Conservation (phyloP, 2,329 filamentous ascomycete species). For the Colletotrichum sp. region DNA sequence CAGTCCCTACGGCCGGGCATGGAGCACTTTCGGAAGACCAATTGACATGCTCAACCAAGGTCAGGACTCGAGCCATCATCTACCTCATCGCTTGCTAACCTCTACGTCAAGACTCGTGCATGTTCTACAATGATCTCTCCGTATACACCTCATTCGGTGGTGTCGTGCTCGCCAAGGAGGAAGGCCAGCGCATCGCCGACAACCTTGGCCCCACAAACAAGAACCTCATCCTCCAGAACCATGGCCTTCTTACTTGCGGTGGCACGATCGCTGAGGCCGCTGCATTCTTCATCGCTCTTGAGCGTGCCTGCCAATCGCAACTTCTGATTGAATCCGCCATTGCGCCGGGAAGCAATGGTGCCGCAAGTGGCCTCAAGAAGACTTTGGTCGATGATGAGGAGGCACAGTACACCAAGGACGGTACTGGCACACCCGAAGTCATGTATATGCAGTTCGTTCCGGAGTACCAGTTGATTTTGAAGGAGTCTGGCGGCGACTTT, state of each 20-base stretch:
- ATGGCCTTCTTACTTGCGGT: constrained; percentile 72
- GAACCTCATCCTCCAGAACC: constrained; percentile 69
- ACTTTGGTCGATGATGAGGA: constrained; percentile 44
- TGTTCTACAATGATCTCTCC: constrained; percentile 65
- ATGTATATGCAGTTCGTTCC: constrained; percentile 40
- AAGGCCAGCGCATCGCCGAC: constrained; percentile 64
- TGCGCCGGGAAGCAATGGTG: constrained; percentile 13
- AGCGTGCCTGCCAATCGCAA: constrained; percentile 71
- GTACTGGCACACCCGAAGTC: constrained; percentile 26
- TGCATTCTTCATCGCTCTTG: constrained; percentile 69
- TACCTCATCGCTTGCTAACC: neutral
- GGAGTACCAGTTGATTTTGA: constrained; percentile 32
- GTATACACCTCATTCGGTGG: constrained; percentile 62
- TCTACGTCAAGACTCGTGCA: constrained; percentile 52
- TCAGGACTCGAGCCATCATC: neutral
- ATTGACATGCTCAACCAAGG: constrained; percentile 70
- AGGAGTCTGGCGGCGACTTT: constrained; percentile 34
- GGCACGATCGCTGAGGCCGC: constrained; percentile 73
- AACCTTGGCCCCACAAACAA: constrained; percentile 62
- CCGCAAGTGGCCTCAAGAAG: constrained; percentile 32
- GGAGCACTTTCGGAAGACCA: constrained; percentile 64
- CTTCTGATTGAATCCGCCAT: constrained; percentile 67
- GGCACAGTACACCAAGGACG: constrained; percentile 34
- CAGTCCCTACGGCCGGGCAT: constrained; percentile 66
- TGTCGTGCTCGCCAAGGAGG: constrained; percentile 60